phyloP scores from a whole-genome alignment of 2,329 filamentous ascomycete genomes.

The Aureobasidium sp. region DNA sequence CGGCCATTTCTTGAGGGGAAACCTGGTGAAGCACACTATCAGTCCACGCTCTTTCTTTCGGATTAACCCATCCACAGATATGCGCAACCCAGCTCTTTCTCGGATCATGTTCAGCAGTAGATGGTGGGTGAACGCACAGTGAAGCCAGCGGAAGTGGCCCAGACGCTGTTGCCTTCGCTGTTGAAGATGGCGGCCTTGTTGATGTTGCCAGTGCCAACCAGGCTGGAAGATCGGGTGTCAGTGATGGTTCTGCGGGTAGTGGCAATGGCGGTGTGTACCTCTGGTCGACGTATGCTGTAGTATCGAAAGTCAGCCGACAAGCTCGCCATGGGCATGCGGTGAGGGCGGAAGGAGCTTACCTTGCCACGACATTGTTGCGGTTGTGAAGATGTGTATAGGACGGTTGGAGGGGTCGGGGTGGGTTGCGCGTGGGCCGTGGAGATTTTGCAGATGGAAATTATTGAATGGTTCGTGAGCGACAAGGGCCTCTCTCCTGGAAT shows the following conservation, averaged over 20 bases:
- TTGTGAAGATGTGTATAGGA: slow-evolving; percentile 3
- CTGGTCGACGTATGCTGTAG: slow-evolving; percentile 52
- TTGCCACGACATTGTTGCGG: slow-evolving; percentile 63
- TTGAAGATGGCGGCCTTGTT: slow-evolving; percentile 83
- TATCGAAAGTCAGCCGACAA: slow-evolving; percentile 14
- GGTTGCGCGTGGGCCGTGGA: background rate
- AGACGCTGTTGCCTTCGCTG: slow-evolving; percentile 67
- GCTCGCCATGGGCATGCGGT: slow-evolving; percentile 5
- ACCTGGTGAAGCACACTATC: slow-evolving; percentile 31
- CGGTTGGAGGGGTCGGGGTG: slow-evolving; percentile 2
- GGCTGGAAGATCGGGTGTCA: slow-evolving; percentile 43
- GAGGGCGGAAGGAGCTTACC: slow-evolving; percentile 37
- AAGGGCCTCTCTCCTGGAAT: slow-evolving; percentile 4
- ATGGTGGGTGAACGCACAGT: slow-evolving; percentile 47
- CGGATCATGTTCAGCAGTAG: background rate
- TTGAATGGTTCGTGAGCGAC: background rate
- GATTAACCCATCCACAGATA: background rate
- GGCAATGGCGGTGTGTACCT: slow-evolving; percentile 39
- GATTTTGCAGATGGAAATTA: slow-evolving; percentile 3
- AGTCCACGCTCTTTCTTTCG: background rate
- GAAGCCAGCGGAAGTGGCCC: slow-evolving; percentile 66
- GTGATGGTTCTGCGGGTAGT: background rate
- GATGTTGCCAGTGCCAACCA: slow-evolving; percentile 69
- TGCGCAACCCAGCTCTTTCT: background rate
- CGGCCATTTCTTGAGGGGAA: slow-evolving; percentile 47